A percentile compares a stretch with the other conserved stretches of the same genome.
phyloP scores from a whole-genome alignment of 2,329 filamentous ascomycete species.

The Ceratocystiopsis sp. region DNA sequence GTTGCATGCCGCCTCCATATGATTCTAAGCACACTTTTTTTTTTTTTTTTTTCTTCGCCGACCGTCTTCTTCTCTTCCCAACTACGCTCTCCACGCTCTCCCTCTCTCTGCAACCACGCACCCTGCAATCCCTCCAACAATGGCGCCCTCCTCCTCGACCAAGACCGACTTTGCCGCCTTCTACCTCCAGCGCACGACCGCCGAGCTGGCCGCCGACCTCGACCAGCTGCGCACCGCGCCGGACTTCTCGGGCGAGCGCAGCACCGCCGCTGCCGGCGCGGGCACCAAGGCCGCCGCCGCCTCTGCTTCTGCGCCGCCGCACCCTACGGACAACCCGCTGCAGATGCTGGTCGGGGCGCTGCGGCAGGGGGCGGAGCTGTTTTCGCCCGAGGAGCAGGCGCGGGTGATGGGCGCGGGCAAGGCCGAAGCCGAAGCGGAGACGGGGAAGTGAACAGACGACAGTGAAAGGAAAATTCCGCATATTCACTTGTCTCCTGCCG shows the following conservation, averaged over 20 bases:
- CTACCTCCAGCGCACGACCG: constrained; percentile 52
- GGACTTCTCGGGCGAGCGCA: constrained; percentile 49
- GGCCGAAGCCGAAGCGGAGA: too few relatives aligned
- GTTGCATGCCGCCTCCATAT: not conserved
- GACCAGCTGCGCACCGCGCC: constrained; percentile 50
- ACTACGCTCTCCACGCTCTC: not conserved
- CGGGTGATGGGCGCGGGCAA: constrained; percentile 11
- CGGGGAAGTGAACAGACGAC: too few relatives aligned
- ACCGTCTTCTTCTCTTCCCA: not conserved
- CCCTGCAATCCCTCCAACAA: not conserved
- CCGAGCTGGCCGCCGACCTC: constrained; percentile 58
- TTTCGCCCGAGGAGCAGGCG: constrained; percentile 29
- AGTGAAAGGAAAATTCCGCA: too few relatives aligned
- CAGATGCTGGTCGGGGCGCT: constrained; percentile 49
- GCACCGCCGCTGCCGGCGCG: constrained; percentile 19
- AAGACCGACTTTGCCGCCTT: constrained; percentile 25
- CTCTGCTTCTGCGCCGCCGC: constrained; percentile 24
- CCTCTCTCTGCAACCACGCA: not conserved
- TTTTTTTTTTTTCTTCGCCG: not conserved
- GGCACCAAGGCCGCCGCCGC: not conserved
- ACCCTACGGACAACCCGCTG: constrained; percentile 7
- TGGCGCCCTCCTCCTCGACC: not conserved
- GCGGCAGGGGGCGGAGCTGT: constrained; percentile 48
- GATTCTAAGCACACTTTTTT: not conserved
- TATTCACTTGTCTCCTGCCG: too few relatives aligned